These are phyloP conservation scores for Coniferiporia weirii DNA, from an alignment of 1,284 basidiomycete species.

Conservation along the genomic window DNA sequence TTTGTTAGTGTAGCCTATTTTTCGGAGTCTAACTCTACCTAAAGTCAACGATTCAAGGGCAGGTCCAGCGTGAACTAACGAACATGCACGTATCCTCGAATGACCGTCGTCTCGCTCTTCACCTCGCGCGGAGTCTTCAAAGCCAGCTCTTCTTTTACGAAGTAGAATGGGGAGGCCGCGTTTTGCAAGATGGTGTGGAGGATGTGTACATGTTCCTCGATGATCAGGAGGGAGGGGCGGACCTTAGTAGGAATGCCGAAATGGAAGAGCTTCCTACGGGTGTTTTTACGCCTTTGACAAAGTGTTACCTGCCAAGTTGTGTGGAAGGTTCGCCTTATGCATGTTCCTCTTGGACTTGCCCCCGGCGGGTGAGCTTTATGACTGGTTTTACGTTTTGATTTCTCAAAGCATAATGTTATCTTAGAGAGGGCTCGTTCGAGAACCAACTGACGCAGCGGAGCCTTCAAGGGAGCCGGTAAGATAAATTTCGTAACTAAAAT, in stretches of 20 bases:
- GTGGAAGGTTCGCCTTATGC: constrained; percentile 57
- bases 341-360: constrained; percentile 74
- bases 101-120: constrained; percentile 78
- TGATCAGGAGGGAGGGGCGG: constrained; percentile 67
- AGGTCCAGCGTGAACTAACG: constrained; percentile 66
- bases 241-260: constrained; percentile 44
- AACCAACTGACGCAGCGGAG: constrained; percentile 18
- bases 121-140: constrained; percentile 85
- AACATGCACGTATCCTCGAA: constrained; percentile 66
- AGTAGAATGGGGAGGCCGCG: constrained; percentile 89
- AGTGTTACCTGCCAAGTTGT: constrained; percentile 83
- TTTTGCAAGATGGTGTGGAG: constrained; percentile 85
- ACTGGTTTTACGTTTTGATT: neutral
- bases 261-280: constrained; percentile 81
- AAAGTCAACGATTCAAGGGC: constrained; percentile 77
- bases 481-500: neutral
- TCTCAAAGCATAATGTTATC: neutral
- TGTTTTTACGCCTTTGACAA: constrained; percentile 73
- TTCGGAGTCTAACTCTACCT: constrained; percentile 7
- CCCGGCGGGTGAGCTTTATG: constrained; percentile 47
- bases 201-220: constrained; percentile 97
- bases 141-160: constrained; percentile 95
- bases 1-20: neutral
- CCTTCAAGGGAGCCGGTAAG: constrained; percentile 29
- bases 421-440: constrained; percentile 25